Base-by-base conservation (phyloP, 768 basidiomycete genomes). In the Melanogaster broomeanus region DNA sequence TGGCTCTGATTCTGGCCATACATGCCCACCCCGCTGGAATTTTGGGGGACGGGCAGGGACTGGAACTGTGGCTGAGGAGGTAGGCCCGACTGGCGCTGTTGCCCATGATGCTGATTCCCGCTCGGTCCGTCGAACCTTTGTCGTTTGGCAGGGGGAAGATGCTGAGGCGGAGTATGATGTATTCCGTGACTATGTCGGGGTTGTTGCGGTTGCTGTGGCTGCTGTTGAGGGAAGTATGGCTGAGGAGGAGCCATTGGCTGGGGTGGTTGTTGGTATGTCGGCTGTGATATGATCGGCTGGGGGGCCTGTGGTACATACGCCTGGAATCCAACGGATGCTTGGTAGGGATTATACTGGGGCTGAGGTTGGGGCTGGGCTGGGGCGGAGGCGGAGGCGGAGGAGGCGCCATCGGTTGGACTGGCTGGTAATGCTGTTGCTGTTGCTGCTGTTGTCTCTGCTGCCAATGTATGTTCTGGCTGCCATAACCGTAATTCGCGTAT, bases 401-500 rank as follows among this genome's bases (percentile, higher is more conserved):
- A 52, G 77, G 82, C 24, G 75, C 72, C 53, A 78, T 74, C 6
- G 74, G 74, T 16, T 79, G 78, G 5, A 81, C 77, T 13, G 76
- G 79, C 44, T 76, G 76, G 49, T 65, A 65, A 52, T 77, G 77
- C 39, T 81, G 71, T 52, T 77, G 75, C 42, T 74, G 79, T 34
- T 75, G 80, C 44, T 84, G 85, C 38, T 82, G 84, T 39, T 86
- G 86, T 60, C 86, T 84, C 49, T 81, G 78, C 54, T 84, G 85
- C 80, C 84, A 83, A 61, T 78, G 73, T 53, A 74, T 64, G 54
- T 70, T 75, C 58, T 88, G 85, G 42, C 82, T 79, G 3, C 90
- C 90, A 66, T 96, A 95, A 28, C 93, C 93, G 63, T 95, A 95
- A 65, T 93, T 93, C 1, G 91, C 90, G 64, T 94, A 95, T 19